Evolutionary conservation across 108 stramenopile genomes (phyloP).

Genomic region (Nannochloropsis gaditana): DNA sequence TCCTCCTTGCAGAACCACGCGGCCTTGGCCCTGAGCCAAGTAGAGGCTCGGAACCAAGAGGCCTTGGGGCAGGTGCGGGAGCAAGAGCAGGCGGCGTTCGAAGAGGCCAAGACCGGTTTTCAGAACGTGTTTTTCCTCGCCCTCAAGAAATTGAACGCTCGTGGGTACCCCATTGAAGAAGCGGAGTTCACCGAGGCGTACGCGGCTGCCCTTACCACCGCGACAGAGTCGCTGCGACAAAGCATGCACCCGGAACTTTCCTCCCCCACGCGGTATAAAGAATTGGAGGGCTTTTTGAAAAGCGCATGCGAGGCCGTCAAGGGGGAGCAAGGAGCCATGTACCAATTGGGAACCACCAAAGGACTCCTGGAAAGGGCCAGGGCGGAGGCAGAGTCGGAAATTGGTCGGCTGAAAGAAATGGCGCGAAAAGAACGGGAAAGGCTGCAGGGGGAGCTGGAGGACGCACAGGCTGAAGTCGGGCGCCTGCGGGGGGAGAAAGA

Average conservation of each 20-base stretch:
- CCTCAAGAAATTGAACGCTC: not conserved
- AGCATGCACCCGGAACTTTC: not conserved
- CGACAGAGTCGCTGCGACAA: not conserved
- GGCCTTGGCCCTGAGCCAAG: not conserved
- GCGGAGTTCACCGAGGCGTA: not conserved
- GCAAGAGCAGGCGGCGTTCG: not conserved
- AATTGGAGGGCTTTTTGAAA: not conserved
- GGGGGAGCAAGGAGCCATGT: conserved; percentile 9
- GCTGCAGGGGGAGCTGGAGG: not conserved
- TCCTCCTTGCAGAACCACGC: not conserved
- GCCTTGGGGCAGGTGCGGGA: not conserved
- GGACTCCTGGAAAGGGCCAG: not conserved
- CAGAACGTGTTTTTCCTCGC: not conserved
- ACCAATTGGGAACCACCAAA: not conserved
- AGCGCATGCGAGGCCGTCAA: not conserved
- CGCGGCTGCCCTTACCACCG: not conserved
- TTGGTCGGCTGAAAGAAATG: not conserved
- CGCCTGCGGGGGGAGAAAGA: conserved; percentile 7
- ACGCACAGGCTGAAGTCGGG: not conserved
- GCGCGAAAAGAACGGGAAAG: not conserved
- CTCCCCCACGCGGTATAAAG: not conserved
- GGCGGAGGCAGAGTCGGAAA: not conserved
- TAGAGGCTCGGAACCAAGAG: not conserved
- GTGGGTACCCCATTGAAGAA: not conserved
- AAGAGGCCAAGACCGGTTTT: not conserved